phyloP scores from a whole-genome alignment of 768 basidiomycete species.

The Mycena latifolia region DNA sequence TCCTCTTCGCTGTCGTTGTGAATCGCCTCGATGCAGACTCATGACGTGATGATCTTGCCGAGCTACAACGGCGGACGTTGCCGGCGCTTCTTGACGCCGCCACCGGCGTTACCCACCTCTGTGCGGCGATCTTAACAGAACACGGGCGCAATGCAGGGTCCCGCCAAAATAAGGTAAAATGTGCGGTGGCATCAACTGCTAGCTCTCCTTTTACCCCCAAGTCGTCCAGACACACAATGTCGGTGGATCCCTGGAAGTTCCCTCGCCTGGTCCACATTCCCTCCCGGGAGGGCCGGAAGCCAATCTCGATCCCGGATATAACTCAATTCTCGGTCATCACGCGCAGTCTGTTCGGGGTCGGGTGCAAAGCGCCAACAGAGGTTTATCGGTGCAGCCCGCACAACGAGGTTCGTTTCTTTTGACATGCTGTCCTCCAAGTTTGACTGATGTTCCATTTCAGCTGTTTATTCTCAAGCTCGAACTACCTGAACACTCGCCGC shows the following conservation, averaged over 20 bases:
- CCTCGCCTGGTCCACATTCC: conserved; percentile 37
- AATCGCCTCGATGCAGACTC: not conserved
- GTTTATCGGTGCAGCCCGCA: conserved; percentile 31
- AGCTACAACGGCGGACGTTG: conserved; percentile 16
- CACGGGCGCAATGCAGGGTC: conserved; percentile 19
- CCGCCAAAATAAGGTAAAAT: conserved; percentile 12
- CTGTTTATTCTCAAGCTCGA: conserved; percentile 37
- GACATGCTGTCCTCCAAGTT: not conserved
- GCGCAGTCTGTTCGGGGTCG: conserved; percentile 36
- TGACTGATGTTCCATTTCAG: conserved; percentile 20
- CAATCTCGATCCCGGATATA: conserved; percentile 39
- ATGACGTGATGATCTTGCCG: conserved; percentile 24
- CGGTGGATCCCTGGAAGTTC: conserved; percentile 33
- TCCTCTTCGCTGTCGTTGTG: not conserved
- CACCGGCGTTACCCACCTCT: conserved; percentile 28
- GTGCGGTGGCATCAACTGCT: conserved; percentile 12
- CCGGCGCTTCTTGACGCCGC: conserved; percentile 25
- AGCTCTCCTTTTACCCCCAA: conserved; percentile 1
- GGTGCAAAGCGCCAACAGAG: conserved; percentile 36
- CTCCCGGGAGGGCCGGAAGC: conserved; percentile 35
- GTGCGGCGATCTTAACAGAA: conserved; percentile 29
- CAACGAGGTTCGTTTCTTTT: conserved; percentile 36
- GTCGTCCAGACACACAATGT: conserved; percentile 20
- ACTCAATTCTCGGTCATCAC: conserved; percentile 40
- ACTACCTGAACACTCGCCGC: conserved; percentile 23